Evolutionary conservation across 257 asterid species (phyloP).

Genomic region (Vinca minor): DNA sequence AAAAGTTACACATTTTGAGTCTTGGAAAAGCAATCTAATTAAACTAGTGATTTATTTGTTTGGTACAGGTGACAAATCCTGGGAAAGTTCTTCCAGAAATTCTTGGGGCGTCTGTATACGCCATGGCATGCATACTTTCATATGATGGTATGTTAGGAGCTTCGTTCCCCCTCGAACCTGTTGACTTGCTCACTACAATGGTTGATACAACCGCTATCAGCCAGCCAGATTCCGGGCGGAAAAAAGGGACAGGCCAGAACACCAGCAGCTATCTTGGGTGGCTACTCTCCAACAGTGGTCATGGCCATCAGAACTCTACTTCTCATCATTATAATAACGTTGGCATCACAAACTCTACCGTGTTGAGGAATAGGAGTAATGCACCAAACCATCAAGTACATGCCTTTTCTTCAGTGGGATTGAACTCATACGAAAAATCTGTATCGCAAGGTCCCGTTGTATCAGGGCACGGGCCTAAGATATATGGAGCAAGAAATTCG

Average conservation of each 20-base stretch:
- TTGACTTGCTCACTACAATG: constrained; percentile 33
- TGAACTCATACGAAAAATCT: constrained; percentile 8
- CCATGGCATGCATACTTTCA: constrained; percentile 52
- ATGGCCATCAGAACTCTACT: no score
- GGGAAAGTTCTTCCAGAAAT: constrained; percentile 46
- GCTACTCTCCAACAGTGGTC: no score
- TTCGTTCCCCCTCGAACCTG: constrained; percentile 30
- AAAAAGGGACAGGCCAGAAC: constrained; percentile 10
- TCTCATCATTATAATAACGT: no score
- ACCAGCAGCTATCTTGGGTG: constrained; percentile 28
- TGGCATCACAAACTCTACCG: constrained; percentile 1
- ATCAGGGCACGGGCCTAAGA: constrained; percentile 1
- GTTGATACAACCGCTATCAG: constrained; percentile 37
- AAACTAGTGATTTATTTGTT: not conserved
- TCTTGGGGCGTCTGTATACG: constrained; percentile 54
- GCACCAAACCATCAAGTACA: constrained; percentile 14
- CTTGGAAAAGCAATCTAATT: not conserved
- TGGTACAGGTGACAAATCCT: constrained; percentile 50
- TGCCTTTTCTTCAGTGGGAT: constrained; percentile 2
- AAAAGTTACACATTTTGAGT: not conserved
- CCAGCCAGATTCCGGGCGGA: constrained; percentile 17
- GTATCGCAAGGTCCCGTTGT: not conserved
- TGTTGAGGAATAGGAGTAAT: not conserved
- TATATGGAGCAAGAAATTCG: not conserved
- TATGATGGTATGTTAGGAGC: constrained; percentile 61